Base-by-base conservation (phyloP, 1,284 basidiomycete genomes). In the Lentinula novae-zelandiae region DNA sequence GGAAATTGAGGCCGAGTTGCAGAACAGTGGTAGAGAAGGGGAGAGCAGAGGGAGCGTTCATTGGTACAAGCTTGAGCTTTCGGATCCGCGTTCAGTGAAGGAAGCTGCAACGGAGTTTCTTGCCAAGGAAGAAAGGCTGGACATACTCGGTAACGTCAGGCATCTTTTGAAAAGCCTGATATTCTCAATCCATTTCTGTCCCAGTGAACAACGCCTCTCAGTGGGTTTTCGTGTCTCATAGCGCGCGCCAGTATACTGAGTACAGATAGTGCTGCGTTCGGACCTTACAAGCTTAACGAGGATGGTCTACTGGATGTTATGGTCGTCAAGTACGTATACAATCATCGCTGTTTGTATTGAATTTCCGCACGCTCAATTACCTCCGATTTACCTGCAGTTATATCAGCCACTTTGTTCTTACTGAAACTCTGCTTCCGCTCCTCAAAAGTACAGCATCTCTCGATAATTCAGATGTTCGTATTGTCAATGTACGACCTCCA, bases 1-100 rank as follows among this genome's bases (percentile, higher is more conserved):
- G 1, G 64, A 71, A 44, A 65, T 82, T 39, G 69, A 74, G 48
- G 60, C 63, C 4, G 77, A 77, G n/a, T 76, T 74, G 0, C 64
- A 75, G 1, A 72, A 63, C 4, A 67, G 70, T 0, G 72, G 72
- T 0, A 69, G 71, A 44, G 54, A 7, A 5, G 42, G 10, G 1
- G 13, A 42, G 17, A 20, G 2, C 10, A 68, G 70, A 44, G 44
- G 44, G 17, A 64, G 75, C 55, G 71, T 85, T 7, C 62, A 73
- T 4, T 82, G 75, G 73, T 65, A 82, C 7, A 68, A 76, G 49
- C 72, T 85, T n/a, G 80, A 85, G 66, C 67, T 85, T 52, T 66
- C 67, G 63, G 68, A 81, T 60, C 77, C 78, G 1, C 67, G 73
- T 34, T 69, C 70, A 10, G 76, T 77, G 8, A 79, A 75, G 66